Conservation (phyloP, 1,284 basidiomycete genomes). For the Trichosporon sp. region DNA sequence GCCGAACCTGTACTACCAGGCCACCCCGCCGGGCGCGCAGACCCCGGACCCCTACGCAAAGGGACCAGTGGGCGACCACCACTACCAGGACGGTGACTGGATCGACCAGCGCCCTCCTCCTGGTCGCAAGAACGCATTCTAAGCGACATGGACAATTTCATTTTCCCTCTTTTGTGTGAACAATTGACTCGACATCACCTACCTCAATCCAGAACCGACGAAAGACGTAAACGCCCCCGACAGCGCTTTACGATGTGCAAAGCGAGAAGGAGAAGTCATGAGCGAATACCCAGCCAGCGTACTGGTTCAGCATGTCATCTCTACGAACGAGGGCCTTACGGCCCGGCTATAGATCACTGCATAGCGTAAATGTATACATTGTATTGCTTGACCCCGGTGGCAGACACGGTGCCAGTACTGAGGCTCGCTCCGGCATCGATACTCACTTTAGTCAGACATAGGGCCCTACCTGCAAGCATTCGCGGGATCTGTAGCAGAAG, state of each 20-base stretch:
- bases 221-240: background rate
- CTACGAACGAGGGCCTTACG: background rate
- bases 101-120: background rate
- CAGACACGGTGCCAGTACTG: too few species aligned
- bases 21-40: background rate
- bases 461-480: too few species aligned
- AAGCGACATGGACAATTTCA: background rate
- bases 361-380: conserved; percentile 3
- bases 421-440: too few species aligned
- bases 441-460: too few species aligned
- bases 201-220: background rate
- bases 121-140: background rate
- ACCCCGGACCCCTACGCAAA: background rate
- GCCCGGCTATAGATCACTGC: background rate
- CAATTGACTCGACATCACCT: too few species aligned
- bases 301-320: background rate
- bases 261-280: background rate
- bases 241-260: background rate
- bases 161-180: background rate
- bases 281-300: background rate
- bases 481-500: too few species aligned
- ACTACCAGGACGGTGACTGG: background rate
- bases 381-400: background rate
- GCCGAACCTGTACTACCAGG: background rate
- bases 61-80: background rate